Conservation (phyloP, 2,329 filamentous ascomycete species). For the Tolypocladium cylindrosporum region DNA sequence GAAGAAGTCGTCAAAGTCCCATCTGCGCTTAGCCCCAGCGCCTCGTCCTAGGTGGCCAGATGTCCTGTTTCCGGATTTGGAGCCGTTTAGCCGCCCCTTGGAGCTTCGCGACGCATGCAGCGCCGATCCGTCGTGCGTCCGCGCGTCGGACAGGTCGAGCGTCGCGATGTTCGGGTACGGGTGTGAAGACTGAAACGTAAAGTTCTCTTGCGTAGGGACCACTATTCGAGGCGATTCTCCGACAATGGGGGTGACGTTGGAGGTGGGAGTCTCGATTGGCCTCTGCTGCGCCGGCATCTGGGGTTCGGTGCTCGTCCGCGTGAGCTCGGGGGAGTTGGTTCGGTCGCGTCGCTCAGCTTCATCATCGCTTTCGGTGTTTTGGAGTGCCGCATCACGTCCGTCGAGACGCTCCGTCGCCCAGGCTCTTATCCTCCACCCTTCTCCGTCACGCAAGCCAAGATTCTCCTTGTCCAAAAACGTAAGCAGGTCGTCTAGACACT, state of each 20-base stretch:
- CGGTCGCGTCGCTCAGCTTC: constrained; percentile 55
- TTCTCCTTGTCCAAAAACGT: constrained; percentile 74
- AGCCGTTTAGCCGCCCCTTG: constrained; percentile 17
- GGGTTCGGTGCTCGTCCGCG: constrained; percentile 34
- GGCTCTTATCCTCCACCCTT: constrained; percentile 53
- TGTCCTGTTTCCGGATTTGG: constrained; percentile 15
- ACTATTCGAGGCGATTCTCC: constrained; percentile 28
- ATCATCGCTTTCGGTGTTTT: constrained; percentile 57
- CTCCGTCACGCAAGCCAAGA: constrained; percentile 68
- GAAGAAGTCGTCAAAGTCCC: constrained; percentile 67
- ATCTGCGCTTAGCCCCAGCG: constrained; percentile 61
- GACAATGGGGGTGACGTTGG: constrained; percentile 13
- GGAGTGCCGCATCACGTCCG: constrained; percentile 43
- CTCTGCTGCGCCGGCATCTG: constrained; percentile 15
- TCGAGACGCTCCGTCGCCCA: constrained; percentile 64
- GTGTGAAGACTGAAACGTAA: constrained; percentile 60
- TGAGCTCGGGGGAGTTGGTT: constrained; percentile 47
- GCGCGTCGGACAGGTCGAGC: constrained; percentile 46
- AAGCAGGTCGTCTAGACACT: constrained; percentile 86
- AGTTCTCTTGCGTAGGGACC: constrained; percentile 49
- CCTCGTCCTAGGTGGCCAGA: constrained; percentile 45
- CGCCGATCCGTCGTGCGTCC: constrained; percentile 26
- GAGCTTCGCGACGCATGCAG: constrained; percentile 14
- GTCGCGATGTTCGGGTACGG: constrained; percentile 52
- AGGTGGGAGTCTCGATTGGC: constrained; percentile 15